These are phyloP conservation scores for Boletus subcaerulescens DNA, from an alignment of 768 basidiomycete genomes.

Conservation along the genomic window DNA sequence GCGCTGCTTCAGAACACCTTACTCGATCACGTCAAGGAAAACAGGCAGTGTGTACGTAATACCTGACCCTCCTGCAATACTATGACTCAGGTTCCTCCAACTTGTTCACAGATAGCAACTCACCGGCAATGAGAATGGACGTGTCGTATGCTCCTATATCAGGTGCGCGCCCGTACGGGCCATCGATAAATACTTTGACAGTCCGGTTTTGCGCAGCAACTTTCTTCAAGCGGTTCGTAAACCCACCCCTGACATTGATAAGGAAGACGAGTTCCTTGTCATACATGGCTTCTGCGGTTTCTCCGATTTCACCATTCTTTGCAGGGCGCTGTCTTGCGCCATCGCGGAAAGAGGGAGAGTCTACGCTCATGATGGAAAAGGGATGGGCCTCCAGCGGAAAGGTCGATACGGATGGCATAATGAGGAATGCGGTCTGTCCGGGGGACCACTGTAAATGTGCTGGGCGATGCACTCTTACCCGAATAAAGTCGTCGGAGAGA, in stretches of 20 bases:
- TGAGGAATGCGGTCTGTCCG: slow-evolving; percentile 54
- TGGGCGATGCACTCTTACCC: slow-evolving; percentile 43
- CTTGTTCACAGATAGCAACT: neutral
- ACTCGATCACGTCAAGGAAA: slow-evolving; percentile 44
- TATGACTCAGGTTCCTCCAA: neutral
- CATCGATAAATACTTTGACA: slow-evolving; percentile 53
- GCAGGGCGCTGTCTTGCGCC: neutral
- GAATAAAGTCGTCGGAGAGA: slow-evolving; percentile 45
- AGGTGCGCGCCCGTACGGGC: slow-evolving; percentile 52
- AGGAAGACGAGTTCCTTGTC: slow-evolving; percentile 53
- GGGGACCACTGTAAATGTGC: slow-evolving; percentile 50
- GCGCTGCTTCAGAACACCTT: slow-evolving; percentile 4
- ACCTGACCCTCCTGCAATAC: slow-evolving; percentile 45
- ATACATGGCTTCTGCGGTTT: neutral
- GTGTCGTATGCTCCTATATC: slow-evolving; percentile 41
- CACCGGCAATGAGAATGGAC: slow-evolving; percentile 51
- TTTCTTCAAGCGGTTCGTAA: slow-evolving; percentile 49
- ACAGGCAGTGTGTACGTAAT: slow-evolving; percentile 47
- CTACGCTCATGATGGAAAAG: slow-evolving; percentile 56
- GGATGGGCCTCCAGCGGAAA: slow-evolving; percentile 56
- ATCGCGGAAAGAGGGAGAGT: slow-evolving; percentile 21
- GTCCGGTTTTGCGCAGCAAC: slow-evolving; percentile 28
- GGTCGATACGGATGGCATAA: slow-evolving; percentile 43
- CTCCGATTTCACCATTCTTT: neutral
- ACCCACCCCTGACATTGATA: slow-evolving; percentile 55